A percentile compares a stretch with the other conserved stretches of the same genome.
These are phyloP conservation scores for Sicyos baderoa DNA, from an alignment of 306 rosid species.

Conservation along the genomic window DNA sequence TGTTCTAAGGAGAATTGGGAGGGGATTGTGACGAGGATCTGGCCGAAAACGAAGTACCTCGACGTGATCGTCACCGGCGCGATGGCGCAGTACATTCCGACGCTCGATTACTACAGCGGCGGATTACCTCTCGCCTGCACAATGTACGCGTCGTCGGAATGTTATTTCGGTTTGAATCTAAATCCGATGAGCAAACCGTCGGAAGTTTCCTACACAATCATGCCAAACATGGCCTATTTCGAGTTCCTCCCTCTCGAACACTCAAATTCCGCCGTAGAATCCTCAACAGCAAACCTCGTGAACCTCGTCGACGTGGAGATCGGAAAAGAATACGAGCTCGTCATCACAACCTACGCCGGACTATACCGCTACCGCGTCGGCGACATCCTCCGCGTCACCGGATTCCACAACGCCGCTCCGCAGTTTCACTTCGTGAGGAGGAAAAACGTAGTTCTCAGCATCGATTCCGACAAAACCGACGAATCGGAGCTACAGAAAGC, in stretches of 20 bases:
- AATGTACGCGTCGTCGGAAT: constrained; percentile 54
- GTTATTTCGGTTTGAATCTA: constrained; percentile 47
- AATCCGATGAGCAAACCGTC: constrained; percentile 50
- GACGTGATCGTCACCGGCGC: constrained; percentile 58
- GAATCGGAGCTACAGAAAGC: constrained; percentile 50
- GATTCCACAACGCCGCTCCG: constrained; percentile 59
- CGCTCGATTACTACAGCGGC: constrained; percentile 42
- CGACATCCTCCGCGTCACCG: constrained; percentile 52
- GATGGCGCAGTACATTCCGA: constrained; percentile 60
- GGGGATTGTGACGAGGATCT: constrained; percentile 39
- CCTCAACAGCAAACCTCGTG: constrained; percentile 23
- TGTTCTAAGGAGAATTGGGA: constrained; percentile 47
- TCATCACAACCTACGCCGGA: constrained; percentile 47
- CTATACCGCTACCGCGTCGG: constrained; percentile 48
- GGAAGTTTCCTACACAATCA: constrained; percentile 45
- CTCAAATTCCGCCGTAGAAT: constrained; percentile 18
- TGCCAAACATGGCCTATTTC: constrained; percentile 62
- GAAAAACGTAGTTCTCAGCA: constrained; percentile 46
- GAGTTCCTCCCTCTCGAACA: constrained; percentile 44
- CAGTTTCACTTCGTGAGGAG: constrained; percentile 54
- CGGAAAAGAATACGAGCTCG: constrained; percentile 51
- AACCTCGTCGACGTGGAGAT: constrained; percentile 36
- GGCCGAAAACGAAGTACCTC: constrained; percentile 50
- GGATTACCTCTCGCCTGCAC: constrained; percentile 48
- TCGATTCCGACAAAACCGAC: constrained; percentile 55